These are phyloP conservation scores for Paramarasmius palmivorus DNA, from an alignment of 1,284 basidiomycete genomes.

Conservation along the genomic window DNA sequence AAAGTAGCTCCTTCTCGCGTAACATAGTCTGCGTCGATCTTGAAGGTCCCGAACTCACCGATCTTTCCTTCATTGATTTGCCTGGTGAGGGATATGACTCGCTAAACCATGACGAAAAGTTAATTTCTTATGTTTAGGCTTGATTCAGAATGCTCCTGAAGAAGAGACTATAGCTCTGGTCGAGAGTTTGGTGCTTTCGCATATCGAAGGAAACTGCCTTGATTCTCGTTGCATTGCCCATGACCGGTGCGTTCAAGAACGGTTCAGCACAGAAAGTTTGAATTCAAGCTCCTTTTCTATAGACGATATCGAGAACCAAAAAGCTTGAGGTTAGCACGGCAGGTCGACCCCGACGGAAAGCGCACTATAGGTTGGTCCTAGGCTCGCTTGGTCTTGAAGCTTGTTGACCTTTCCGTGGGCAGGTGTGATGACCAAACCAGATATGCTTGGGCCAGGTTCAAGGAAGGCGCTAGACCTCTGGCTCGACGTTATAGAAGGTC, in stretches of 20 bases:
- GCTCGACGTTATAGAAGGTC: conserved; percentile 46
- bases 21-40: conserved; percentile 43
- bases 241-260: conserved; percentile 38
- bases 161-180: too few species aligned
- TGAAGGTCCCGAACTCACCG: conserved; percentile 35
- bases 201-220: conserved; percentile 35
- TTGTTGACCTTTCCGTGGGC: not conserved
- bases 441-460: conserved; percentile 39
- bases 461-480: conserved; percentile 38
- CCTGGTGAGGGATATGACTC: conserved; percentile 30
- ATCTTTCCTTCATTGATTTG: conserved; percentile 46
- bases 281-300: not conserved
- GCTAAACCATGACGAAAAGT: not conserved
- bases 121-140: conserved; percentile 29
- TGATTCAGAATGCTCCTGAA: conserved; percentile 47
- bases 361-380: conserved; percentile 51
- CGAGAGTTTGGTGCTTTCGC: too few species aligned
- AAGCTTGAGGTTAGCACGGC: conserved; percentile 42
- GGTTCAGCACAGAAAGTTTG: not conserved
- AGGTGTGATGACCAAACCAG: conserved; percentile 66
- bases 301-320: conserved; percentile 61
- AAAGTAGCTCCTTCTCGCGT: conserved; percentile 30
- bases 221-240: conserved; percentile 57
- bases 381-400: not conserved
- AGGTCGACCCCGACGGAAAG: conserved; percentile 42